phyloP scores from a whole-genome alignment of 805 yeast genomes.

The Wickerhamiella musiphila region DNA sequence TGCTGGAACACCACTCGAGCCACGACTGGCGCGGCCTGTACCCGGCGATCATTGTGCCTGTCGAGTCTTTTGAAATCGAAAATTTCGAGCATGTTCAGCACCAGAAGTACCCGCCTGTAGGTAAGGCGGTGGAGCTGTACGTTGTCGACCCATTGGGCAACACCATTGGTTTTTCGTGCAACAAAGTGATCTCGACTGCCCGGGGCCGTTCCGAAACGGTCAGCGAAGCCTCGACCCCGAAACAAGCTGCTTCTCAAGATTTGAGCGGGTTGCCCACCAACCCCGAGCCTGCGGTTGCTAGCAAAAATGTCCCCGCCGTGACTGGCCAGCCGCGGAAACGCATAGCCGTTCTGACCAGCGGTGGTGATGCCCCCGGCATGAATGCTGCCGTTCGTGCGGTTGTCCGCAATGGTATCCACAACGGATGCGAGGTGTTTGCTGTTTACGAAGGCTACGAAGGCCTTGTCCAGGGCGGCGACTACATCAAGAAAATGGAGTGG shows the following conservation, averaged over 20 bases:
- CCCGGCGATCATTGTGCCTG: constrained; percentile 31
- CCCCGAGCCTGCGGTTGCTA: too few species aligned
- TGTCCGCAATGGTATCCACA: constrained; percentile 75
- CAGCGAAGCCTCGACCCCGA: not conserved
- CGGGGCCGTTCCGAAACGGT: not conserved
- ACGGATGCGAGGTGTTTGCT: constrained; percentile 81
- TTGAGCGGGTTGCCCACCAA: constrained; percentile 5
- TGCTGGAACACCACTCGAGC: constrained; percentile 7
- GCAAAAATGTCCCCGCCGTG: too few species aligned
- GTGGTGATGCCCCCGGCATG: constrained; percentile 99
- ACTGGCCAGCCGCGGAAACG: constrained; percentile 23
- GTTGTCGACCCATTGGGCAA: constrained; percentile 73
- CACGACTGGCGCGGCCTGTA: constrained; percentile 35
- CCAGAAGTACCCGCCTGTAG: constrained; percentile 40
- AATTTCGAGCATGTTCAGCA: constrained; percentile 29
- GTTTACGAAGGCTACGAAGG: constrained; percentile 93
- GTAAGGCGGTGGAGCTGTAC: constrained; percentile 60
- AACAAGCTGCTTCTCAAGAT: not conserved
- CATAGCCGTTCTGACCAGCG: constrained; percentile 94
- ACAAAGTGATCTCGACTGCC: constrained; percentile 1
- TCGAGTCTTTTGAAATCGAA: constrained; percentile 21
- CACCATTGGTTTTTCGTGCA: constrained; percentile 54
- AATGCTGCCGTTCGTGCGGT: constrained; percentile 91
- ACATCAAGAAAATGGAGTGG: constrained; percentile 70
- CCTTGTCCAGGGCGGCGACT: constrained; percentile 68